These are phyloP conservation scores for Sarocladiaceae sp. DNA, from an alignment of 2,329 filamentous ascomycete genomes.

Conservation along the genomic window DNA sequence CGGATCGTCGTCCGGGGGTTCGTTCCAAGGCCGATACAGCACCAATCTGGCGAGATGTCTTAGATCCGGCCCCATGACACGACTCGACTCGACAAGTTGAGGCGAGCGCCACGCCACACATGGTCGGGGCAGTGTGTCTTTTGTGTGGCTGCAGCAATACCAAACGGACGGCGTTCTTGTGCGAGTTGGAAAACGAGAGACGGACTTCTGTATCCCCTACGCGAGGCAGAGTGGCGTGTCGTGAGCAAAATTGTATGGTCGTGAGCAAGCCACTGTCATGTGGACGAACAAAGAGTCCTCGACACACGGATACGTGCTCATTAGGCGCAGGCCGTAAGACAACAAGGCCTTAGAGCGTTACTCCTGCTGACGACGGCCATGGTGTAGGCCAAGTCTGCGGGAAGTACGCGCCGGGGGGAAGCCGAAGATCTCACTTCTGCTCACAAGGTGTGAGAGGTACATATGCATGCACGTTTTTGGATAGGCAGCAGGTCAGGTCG, in stretches of 20 bases:
- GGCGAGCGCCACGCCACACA: neutral
- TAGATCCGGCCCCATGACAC: neutral
- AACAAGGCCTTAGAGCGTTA: neutral
- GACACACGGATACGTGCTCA: neutral
- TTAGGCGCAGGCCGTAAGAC: neutral
- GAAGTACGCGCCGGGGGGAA: neutral
- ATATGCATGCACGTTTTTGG: neutral
- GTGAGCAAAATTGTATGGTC: neutral
- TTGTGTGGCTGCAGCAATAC: neutral
- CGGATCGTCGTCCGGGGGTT: constrained; percentile 2
- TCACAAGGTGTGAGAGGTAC: neutral
- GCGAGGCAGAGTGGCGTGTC: neutral
- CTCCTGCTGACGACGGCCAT: no score
- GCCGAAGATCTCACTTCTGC: neutral
- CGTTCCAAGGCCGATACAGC: neutral
- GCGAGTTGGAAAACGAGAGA: neutral
- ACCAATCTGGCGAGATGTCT: constrained; percentile 3
- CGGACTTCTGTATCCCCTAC: neutral
- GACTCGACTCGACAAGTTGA: neutral
- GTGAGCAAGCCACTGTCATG: constrained; percentile 4
- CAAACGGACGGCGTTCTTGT: neutral
- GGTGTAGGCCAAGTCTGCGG: neutral
- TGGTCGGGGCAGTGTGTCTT: neutral
- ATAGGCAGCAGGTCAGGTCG: neutral
- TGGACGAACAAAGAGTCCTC: neutral